Evolutionary conservation across 2,329 filamentous ascomycete genomes (phyloP), one percentile per base, ranked within the genome.

Genomic region (Teratosphaeria viscida): DNA sequence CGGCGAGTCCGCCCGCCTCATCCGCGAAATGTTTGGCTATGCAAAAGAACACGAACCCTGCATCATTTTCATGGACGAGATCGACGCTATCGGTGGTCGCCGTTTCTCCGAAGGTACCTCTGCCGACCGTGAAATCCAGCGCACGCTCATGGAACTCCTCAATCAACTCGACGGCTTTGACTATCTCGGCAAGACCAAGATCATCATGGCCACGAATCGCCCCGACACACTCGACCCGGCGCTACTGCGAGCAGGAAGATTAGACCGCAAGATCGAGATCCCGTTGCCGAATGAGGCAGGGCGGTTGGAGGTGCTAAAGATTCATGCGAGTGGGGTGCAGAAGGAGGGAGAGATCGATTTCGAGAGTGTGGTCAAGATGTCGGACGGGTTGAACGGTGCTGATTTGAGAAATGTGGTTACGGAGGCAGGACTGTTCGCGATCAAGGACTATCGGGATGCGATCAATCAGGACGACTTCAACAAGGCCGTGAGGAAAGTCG

Each of bases 21-120:
- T 99, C 71, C 87, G 94, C 74, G 94, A 99, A 76, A 99, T 99
- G 95, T 99, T 99, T 72, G 95, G 94, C 60, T 99, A 99, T 72
- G 94, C 95, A 70, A 97, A 96, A 78, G 95, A 99, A 75, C 94
- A 99, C 75, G 94, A 99, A 76, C 94, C 94, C 47, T 99, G 94
- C 76, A 99, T 99, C 76, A 99, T 99, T 78, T 99, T 99, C 83
- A 99, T 99, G 94, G 95, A 99, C 81, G 94, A 99, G 78, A 99
- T 99, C 72, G 94, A 99, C 72, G 94, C 94, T 71, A 99, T 99
- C 71, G 94, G 94, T 74, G 95, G 95, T 64, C 85, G 95, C 69
- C 85, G 94, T 70, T 99, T 99, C 77, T 96, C 90, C 0, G 94
- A 99, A 75, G 94, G 95, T 67, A 99, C 94, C 57, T 96, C 91